Evolutionary conservation across 352 stramenopile species (phyloP), one percentile per base, ranked within the genome.

Genomic region (Phytopythium oedochilum): DNA sequence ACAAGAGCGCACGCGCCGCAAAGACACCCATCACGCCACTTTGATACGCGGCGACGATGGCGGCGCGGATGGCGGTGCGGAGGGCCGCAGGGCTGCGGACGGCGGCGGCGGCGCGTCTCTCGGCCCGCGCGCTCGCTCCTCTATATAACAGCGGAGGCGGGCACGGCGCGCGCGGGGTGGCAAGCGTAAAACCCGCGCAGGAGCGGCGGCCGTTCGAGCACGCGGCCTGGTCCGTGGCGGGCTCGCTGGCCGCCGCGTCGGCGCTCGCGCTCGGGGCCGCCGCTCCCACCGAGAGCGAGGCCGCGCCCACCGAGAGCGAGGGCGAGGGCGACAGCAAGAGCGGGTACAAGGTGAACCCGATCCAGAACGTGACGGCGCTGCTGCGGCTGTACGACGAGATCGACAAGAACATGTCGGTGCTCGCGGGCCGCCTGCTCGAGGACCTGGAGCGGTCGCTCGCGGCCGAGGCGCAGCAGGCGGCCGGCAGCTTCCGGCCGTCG

Each of bases 321-420:
- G 10, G 15, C n/a, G 35, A 64, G 38, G 45, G 47, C 28, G 29
- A 55, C 4, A 53, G 32, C 1, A 53, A 72, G 51, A 63, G 64
- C 9, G 69, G 59, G 0, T 83, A 85, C 57, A 68, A 46, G 10
- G 77, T 72, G 47, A 91, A 86, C 55, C 77, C 78, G 44, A 85
- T 92, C 60, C 78, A 89, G 62, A 73, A 89, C 36, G 77, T 89
- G 26, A 68, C 72, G 45, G 70, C 76, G 51, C 63, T 92, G 55
- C 70, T 92, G 50, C 75, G 72, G 26, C 64, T 92, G 51, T 92
- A 92, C 62, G 78, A 89, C 22, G 75, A 92, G 64, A 92, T 92
- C 57, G 82, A 92, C 68, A 73, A 86, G 63, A 92, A 92, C 68
- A 92, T 92, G 82, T 80, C 75, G 44, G 74, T 89, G 39, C 78